Percentiles rank a stretch among this genome's conserved stretches.
phyloP scores from a whole-genome alignment of 495 filamentous ascomycete species.

The Talaromyces wortmannii region DNA sequence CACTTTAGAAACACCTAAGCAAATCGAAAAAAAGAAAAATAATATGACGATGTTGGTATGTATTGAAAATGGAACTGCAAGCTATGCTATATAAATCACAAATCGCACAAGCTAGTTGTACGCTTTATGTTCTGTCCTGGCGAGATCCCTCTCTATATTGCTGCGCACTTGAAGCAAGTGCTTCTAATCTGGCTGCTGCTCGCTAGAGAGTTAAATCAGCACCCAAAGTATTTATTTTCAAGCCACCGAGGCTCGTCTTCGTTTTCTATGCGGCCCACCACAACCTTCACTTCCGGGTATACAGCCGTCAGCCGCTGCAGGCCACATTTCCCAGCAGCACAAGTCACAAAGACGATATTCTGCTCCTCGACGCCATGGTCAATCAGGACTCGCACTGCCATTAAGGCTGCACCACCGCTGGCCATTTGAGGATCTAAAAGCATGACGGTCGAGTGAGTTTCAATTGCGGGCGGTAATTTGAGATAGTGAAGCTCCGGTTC shows the following conservation, averaged over 20 bases:
- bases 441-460: slow-evolving; percentile 68
- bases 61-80: background rate
- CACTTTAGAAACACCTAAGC: no score
- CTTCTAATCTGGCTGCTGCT: background rate
- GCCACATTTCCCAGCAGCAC: slow-evolving; percentile 73
- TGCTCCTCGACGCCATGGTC: slow-evolving; percentile 89
- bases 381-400: slow-evolving; percentile 90
- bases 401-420: slow-evolving; percentile 85
- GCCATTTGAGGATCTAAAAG: slow-evolving; percentile 92
- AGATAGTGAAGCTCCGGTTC: slow-evolving; percentile 91
- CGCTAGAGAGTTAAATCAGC: slow-evolving; percentile 33
- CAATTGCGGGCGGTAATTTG: slow-evolving; percentile 64
- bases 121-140: no score
- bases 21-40: no score
- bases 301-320: slow-evolving; percentile 77
- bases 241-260: slow-evolving; percentile 78
- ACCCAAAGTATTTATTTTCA: slow-evolving; percentile 75
- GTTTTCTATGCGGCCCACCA: slow-evolving; percentile 71
- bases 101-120: background rate
- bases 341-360: slow-evolving; percentile 83
- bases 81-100: background rate
- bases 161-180: background rate
- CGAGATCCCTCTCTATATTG: background rate
- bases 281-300: slow-evolving; percentile 76
- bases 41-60: background rate